Conservation (phyloP, 257 asterid species). For the Solanum stenotomum region DNA sequence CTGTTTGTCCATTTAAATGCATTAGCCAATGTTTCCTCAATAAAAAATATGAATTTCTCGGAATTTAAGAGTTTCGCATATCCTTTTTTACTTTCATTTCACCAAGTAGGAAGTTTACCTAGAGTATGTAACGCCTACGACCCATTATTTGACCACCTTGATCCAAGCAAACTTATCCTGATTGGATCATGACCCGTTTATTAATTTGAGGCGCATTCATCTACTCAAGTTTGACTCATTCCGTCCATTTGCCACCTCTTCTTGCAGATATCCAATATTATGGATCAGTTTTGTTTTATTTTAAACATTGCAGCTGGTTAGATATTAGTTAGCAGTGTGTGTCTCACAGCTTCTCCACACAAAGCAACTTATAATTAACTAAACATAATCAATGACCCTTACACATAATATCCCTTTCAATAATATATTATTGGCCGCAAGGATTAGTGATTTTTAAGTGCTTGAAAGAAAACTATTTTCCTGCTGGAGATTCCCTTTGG, state of each 20-base stretch:
- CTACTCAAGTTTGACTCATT: neutral
- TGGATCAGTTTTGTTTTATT: neutral
- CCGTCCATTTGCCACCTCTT: neutral
- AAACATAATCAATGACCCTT: neutral
- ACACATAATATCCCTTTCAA: neutral
- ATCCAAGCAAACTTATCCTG: neutral
- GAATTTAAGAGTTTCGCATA: neutral
- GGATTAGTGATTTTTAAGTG: neutral
- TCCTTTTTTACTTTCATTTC: neutral
- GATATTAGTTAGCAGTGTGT: neutral
- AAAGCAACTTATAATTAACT: neutral
- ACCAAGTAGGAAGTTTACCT: neutral
- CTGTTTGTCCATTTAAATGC: neutral
- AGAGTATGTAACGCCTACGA: neutral
- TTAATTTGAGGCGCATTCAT: neutral
- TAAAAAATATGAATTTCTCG: neutral
- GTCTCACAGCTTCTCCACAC: neutral
- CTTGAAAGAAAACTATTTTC: neutral
- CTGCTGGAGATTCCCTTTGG: neutral
- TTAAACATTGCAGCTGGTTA: neutral
- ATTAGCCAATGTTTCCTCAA: neutral
- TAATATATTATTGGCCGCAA: neutral
- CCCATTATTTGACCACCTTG: neutral
- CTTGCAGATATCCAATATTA: neutral
- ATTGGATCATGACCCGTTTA: neutral